Evolutionary conservation across 495 filamentous ascomycete genomes (phyloP).

Genomic region (Thozetella sp.): DNA sequence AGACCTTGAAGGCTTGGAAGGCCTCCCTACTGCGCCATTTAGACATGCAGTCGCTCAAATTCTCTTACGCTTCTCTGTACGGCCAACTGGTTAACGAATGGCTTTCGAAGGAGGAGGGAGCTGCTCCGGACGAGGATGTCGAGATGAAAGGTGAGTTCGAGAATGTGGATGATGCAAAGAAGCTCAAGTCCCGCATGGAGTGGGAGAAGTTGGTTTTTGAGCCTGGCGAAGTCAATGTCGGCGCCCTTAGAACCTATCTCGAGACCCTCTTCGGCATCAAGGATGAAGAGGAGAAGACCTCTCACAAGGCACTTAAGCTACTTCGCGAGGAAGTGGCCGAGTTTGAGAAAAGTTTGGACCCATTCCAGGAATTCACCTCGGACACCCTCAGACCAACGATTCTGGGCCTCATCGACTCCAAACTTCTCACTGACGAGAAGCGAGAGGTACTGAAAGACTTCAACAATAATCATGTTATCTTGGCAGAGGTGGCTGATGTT

Average conservation of each 20-base stretch:
- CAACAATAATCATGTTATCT: conserved; percentile 52
- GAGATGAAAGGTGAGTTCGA: conserved; percentile 40
- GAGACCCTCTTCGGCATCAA: conserved; percentile 47
- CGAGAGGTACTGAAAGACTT: conserved; percentile 61
- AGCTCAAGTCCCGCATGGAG: conserved; percentile 42
- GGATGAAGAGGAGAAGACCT: conserved; percentile 23
- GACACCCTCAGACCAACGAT: conserved; percentile 50
- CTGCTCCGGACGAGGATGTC: conserved; percentile 8
- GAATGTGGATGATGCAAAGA: conserved; percentile 42
- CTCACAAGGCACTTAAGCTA: conserved; percentile 38
- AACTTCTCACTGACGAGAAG: conserved; percentile 63
- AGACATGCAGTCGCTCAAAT: conserved; percentile 51
- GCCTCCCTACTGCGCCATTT: conserved; percentile 47
- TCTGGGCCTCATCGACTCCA: conserved; percentile 52
- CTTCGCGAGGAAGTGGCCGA: conserved; percentile 41
- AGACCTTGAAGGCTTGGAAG: conserved; percentile 47
- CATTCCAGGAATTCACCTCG: conserved; percentile 38
- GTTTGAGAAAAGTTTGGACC: conserved; percentile 44
- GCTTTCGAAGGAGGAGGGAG: conserved; percentile 33
- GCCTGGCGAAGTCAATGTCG: conserved; percentile 42
- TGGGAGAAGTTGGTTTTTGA: conserved; percentile 67
- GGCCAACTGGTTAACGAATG: conserved; percentile 66
- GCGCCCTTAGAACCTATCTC: conserved; percentile 51
- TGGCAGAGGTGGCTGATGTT: conserved; percentile 64
- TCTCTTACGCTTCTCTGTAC: conserved; percentile 65